These are phyloP conservation scores for Fraxinus quadrangulata DNA, from an alignment of 257 asterid species.

Conservation along the genomic window DNA sequence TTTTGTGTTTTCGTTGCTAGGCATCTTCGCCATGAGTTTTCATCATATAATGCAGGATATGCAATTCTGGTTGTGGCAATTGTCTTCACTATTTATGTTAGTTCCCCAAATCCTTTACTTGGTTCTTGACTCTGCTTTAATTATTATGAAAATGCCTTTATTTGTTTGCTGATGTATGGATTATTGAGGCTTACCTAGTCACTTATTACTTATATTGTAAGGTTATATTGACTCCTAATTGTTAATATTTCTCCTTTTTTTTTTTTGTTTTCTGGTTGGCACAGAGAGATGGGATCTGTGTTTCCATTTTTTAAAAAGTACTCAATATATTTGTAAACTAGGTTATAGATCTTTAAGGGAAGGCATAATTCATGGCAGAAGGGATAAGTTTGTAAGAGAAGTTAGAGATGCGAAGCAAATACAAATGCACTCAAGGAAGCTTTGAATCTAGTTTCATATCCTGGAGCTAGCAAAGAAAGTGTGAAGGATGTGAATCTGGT, in stretches of 20 bases:
- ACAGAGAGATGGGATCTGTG: slow-evolving; percentile 14
- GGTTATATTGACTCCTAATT: slow-evolving; percentile 5
- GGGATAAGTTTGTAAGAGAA: neutral
- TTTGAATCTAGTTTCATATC: neutral
- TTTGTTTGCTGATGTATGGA: slow-evolving; percentile 25
- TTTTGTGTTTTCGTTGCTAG: slow-evolving; percentile 92
- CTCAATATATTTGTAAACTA: slow-evolving; percentile 16
- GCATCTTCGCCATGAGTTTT: slow-evolving; percentile 86
- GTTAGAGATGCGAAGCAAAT: neutral
- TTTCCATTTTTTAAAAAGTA: neutral
- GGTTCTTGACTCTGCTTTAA: slow-evolving; percentile 3
- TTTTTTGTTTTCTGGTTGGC: neutral
- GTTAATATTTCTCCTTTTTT: neutral
- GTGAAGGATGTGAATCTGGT: neutral
- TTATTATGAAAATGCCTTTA: slow-evolving; percentile 18
- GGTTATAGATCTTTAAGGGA: neutral
- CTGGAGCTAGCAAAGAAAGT: neutral
- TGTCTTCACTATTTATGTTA: slow-evolving; percentile 72
- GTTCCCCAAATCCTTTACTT: slow-evolving; percentile 38
- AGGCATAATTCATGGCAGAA: neutral
- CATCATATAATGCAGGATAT: slow-evolving; percentile 82
- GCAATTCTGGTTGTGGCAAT: slow-evolving; percentile 65
- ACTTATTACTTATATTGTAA: neutral
- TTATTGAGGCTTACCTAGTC: slow-evolving; percentile 12
- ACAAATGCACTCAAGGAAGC: neutral